Evolutionary conservation across 768 basidiomycete species (phyloP), one percentile per base, ranked within the genome.

Genomic region (Arthromyces matolae): DNA sequence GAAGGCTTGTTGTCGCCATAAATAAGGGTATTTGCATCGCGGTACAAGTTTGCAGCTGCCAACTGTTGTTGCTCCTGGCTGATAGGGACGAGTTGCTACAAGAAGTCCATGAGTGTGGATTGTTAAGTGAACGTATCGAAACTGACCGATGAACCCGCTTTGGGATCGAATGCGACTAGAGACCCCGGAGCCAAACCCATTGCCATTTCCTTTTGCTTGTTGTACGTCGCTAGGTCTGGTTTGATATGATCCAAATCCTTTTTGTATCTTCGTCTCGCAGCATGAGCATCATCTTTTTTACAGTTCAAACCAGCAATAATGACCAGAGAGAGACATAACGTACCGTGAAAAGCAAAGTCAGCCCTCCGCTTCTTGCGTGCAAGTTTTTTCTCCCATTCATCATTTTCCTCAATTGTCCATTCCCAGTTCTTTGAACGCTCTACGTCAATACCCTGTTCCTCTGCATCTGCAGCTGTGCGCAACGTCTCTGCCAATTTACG

Each of bases 1-100:
- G 78, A 81, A 3, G 96, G 96, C 60, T 95, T 96, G 73, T 80
- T 92, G 65, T 98, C 94, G 2, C 90, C 95, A 61, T 98, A 99
- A 9, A 92, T 76, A 19, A 98, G 73, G 3, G 84, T 90, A 59
- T 96, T 95, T 22, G 92, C 90, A 55, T 98, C 95, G 41, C 94
- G 80, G 65, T 98, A 99, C 36, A 98, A 72, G 55, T 80, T 82
- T 54, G 95, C 93, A 22, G 77, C 78, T 22, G 87, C 84, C 37
- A 84, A 67, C 49, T 77, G 78, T 60, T 89, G 89, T 54, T 85
- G 87, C 54, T 85, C 75, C 40, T 80, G 73, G 28, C 69, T 76
- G 27, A 79, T 75, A 13, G 80, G 75, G 16, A 75, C 64, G 53
- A 81, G 57, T n/a, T n/a, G n/a, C 79, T 84, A 50, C 12, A 45